Evolutionary conservation across 257 asterid species (phyloP).

Genomic region (Cordia subcordata): DNA sequence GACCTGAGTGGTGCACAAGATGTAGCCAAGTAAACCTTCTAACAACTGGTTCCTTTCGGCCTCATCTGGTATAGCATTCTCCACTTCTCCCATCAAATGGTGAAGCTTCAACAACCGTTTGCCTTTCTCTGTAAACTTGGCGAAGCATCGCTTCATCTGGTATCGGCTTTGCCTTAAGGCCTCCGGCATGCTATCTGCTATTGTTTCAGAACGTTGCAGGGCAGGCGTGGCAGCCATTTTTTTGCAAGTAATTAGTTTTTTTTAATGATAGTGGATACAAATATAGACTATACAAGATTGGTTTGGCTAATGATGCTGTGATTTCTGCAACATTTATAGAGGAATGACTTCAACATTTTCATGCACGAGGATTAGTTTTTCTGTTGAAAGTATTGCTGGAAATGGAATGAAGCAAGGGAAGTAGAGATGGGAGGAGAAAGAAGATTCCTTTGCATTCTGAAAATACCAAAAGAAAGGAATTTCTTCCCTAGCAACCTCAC

Average conservation of each 20-base stretch:
- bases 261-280: constrained; percentile 8
- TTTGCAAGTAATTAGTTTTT: neutral
- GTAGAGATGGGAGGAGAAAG: constrained; percentile 24
- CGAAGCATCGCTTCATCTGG: constrained; percentile 89
- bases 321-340: constrained; percentile 38
- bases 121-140: constrained; percentile 66
- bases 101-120: constrained; percentile 62
- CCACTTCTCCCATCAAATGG: constrained; percentile 75
- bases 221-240: constrained; percentile 47
- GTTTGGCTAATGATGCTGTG: constrained; percentile 8
- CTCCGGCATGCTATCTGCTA: constrained; percentile 85
- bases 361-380: constrained; percentile 6
- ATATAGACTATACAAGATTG: constrained; percentile 3
- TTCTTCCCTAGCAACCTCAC: constrained; percentile 8
- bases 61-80: constrained; percentile 62
- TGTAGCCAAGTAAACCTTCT: constrained; percentile 83
- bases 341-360: constrained; percentile 1
- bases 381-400: constrained; percentile 8
- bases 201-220: constrained; percentile 60
- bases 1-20: constrained; percentile 87
- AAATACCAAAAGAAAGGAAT: constrained; percentile 50
- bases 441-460: constrained; percentile 28
- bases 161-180: constrained; percentile 81
- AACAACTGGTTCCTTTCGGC: constrained; percentile 56
- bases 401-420: constrained; percentile 18